These are phyloP conservation scores for Brassica carinata DNA, from an alignment of 345 rosid species.

Conservation along the genomic window DNA sequence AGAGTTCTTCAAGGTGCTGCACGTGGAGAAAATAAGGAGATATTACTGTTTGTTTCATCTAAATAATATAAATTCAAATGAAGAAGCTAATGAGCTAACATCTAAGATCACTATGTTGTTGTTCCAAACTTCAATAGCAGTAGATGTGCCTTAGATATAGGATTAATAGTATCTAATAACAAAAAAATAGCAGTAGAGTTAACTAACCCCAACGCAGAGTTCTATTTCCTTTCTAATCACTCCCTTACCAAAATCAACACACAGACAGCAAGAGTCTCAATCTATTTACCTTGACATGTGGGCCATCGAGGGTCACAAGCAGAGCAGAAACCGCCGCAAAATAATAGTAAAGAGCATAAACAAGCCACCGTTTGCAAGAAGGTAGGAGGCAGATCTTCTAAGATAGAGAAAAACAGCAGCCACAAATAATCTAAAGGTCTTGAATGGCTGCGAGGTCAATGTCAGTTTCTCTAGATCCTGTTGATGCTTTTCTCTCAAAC, in stretches of 20 bases:
- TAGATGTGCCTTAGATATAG: too few relatives aligned
- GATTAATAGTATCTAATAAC: too few relatives aligned
- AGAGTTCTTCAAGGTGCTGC: slow-evolving; percentile 78
- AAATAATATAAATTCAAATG: neutral
- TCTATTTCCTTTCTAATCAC: neutral
- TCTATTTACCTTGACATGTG: slow-evolving; percentile 66
- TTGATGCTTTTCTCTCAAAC: slow-evolving; percentile 43
- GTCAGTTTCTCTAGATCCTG: slow-evolving; percentile 51
- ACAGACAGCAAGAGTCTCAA: slow-evolving; percentile 14
- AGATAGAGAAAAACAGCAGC: slow-evolving; percentile 60
- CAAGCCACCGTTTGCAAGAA: slow-evolving; percentile 63
- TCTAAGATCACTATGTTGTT: slow-evolving; percentile 13
- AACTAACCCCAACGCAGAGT: too few relatives aligned
- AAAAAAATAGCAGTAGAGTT: too few relatives aligned
- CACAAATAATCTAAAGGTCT: slow-evolving; percentile 63
- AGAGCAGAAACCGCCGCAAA: slow-evolving; percentile 48
- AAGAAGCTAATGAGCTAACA: slow-evolving; percentile 1
- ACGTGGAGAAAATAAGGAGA: slow-evolving; percentile 6
- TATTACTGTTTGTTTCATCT: neutral
- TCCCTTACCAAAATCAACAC: neutral
- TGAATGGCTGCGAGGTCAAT: slow-evolving; percentile 67
- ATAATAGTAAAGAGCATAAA: slow-evolving; percentile 52
- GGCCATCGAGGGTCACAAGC: slow-evolving; percentile 61
- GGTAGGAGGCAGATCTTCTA: slow-evolving; percentile 50
- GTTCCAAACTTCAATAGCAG: too few relatives aligned